phyloP scores from a whole-genome alignment of 2,329 filamentous ascomycete species.

The Emergomyces orientalis region DNA sequence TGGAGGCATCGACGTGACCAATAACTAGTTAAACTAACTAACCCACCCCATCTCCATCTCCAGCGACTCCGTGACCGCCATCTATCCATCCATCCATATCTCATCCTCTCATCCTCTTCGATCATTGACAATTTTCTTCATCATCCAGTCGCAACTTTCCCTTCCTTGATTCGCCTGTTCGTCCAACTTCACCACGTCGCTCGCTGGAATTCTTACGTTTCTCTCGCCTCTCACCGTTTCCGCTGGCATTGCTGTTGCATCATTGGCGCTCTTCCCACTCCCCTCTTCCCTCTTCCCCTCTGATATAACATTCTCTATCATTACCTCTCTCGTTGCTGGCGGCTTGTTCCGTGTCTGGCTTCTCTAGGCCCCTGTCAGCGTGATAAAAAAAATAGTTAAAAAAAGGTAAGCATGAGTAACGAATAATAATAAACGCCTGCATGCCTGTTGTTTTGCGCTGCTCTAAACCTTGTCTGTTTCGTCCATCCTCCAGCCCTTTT shows the following conservation, averaged over 20 bases:
- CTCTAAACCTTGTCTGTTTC: not conserved
- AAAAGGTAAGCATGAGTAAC: not conserved
- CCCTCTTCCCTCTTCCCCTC: not conserved
- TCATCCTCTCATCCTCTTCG: not conserved
- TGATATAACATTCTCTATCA: too few species aligned
- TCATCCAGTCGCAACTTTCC: not conserved
- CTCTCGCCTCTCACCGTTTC: not conserved
- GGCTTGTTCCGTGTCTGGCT: not conserved
- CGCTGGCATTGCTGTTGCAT: not conserved
- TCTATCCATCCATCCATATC: not conserved
- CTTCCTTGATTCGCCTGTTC: not conserved
- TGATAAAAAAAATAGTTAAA: not conserved
- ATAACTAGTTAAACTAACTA: not conserved
- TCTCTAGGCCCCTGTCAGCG: not conserved
- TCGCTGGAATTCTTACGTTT: not conserved
- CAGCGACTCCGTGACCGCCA: not conserved
- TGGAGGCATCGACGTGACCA: not conserved
- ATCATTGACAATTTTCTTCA: not conserved
- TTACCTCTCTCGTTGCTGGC: not conserved
- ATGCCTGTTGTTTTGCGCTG: not conserved
- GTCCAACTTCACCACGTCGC: not conserved
- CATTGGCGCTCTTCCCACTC: not conserved
- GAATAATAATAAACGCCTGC: not conserved
- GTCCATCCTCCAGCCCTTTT: not conserved
- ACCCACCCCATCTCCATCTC: not conserved